These are phyloP conservation scores for Teratosphaeria zuluensis DNA, from an alignment of 2,329 filamentous ascomycete genomes.

Conservation along the genomic window DNA sequence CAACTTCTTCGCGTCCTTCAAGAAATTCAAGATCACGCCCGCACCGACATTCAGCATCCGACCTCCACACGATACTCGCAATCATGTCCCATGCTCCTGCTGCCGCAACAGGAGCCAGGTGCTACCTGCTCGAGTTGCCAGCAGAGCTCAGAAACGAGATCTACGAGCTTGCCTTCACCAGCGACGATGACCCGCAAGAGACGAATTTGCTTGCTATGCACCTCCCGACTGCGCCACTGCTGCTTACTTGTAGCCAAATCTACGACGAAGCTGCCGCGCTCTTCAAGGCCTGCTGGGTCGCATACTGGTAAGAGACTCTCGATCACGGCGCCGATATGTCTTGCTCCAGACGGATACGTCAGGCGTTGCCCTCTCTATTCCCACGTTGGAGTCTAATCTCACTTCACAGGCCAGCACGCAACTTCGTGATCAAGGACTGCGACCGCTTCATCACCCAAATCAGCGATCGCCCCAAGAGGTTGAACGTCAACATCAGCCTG, in stretches of 20 bases:
- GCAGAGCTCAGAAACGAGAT: background rate
- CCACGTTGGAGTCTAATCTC: too few species aligned
- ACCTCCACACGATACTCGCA: background rate
- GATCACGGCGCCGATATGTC: too few species aligned
- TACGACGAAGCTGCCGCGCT: background rate
- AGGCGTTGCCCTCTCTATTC: too few species aligned
- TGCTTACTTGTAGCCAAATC: background rate
- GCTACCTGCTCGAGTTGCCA: background rate
- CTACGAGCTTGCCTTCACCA: background rate
- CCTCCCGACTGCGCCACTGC: background rate
- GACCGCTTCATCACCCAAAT: too few species aligned
- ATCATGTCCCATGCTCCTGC: background rate
- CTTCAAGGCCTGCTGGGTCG: background rate
- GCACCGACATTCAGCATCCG: background rate
- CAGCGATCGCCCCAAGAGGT: too few species aligned
- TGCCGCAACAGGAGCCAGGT: background rate
- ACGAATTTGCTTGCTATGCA: background rate
- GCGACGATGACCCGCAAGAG: conserved; percentile 1
- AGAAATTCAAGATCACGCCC: too few species aligned
- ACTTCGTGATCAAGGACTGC: too few species aligned
- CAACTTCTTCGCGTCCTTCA: background rate
- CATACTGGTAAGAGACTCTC: background rate
- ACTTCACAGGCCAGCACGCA: too few species aligned
- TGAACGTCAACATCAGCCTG: too few species aligned
- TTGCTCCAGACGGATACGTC: too few species aligned